phyloP scores from a whole-genome alignment of 2,329 filamentous ascomycete species.

The Aspergillus latus region DNA sequence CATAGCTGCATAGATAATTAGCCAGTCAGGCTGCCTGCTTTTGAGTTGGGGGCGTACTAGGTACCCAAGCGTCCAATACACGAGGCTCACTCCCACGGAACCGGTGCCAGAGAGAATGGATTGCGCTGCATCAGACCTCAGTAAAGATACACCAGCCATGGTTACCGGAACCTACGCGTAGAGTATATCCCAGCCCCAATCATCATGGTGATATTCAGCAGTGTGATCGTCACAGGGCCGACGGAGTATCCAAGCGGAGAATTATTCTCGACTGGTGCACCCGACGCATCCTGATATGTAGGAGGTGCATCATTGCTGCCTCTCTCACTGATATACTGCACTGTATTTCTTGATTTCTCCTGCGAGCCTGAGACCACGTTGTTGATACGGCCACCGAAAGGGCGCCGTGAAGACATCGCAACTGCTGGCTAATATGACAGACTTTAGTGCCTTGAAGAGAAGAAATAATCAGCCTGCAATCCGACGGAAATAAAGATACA shows the following conservation, averaged over 20 bases:
- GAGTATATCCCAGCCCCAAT: conserved; percentile 65
- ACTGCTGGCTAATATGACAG: background rate
- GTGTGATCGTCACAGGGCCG: conserved; percentile 56
- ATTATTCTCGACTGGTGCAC: conserved; percentile 59
- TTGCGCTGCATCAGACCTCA: conserved; percentile 45
- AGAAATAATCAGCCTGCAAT: too few relatives aligned
- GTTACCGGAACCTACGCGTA: conserved; percentile 52
- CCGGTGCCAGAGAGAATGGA: conserved; percentile 57
- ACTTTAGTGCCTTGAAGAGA: too few relatives aligned
- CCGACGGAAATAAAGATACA: background rate
- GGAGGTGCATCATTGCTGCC: conserved; percentile 48
- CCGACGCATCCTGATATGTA: conserved; percentile 61
- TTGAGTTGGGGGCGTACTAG: conserved; percentile 48
- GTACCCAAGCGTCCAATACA: conserved; percentile 66
- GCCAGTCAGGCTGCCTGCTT: background rate
- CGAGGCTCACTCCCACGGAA: conserved; percentile 60
- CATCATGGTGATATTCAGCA: conserved; percentile 63
- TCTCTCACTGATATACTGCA: conserved; percentile 16
- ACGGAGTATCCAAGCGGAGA: conserved; percentile 63
- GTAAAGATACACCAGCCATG: too few relatives aligned
- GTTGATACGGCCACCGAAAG: background rate
- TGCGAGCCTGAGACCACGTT: background rate
- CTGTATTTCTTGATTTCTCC: background rate
- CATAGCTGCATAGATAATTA: background rate
- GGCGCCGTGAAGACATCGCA: background rate